Evolutionary conservation across 1,139 yeast genomes (phyloP).

Genomic region (Taphrina populina): DNA sequence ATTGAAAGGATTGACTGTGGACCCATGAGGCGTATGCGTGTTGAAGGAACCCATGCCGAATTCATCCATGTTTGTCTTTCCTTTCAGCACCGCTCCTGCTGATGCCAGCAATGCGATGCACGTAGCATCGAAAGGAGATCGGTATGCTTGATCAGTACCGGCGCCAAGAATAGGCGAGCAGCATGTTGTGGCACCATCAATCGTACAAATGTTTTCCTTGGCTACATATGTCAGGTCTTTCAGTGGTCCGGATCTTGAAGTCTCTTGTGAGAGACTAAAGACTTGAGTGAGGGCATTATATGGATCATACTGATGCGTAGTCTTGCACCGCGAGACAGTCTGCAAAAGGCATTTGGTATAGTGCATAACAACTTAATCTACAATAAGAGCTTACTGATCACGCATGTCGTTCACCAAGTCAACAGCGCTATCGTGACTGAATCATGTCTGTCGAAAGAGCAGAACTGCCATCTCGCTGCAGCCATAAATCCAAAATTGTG

Average conservation of each 20-base stretch:
- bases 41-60: conserved; percentile 84
- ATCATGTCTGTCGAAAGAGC: too few species aligned
- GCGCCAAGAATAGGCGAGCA: conserved; percentile 33
- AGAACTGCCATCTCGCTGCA: too few species aligned
- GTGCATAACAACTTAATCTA: too few species aligned
- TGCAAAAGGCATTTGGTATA: background rate
- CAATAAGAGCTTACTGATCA: too few species aligned
- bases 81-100: conserved; percentile 59
- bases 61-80: conserved; percentile 93
- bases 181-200: conserved; percentile 23
- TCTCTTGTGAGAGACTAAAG: background rate
- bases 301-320: background rate
- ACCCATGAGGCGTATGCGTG: conserved; percentile 60
- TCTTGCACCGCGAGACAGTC: too few species aligned
- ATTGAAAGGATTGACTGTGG: conserved; percentile 63
- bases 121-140: conserved; percentile 81
- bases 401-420: too few species aligned
- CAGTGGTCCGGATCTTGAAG: background rate
- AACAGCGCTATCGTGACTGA: too few species aligned
- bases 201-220: conserved; percentile 33
- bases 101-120: conserved; percentile 56
- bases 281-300: conserved; percentile 15
- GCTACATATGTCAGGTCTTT: conserved; percentile 9
- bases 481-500: too few species aligned
- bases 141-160: conserved; percentile 47